These are phyloP conservation scores for Kluyveromyces sp. DNA, from an alignment of 1,139 yeast genomes.

Conservation along the genomic window DNA sequence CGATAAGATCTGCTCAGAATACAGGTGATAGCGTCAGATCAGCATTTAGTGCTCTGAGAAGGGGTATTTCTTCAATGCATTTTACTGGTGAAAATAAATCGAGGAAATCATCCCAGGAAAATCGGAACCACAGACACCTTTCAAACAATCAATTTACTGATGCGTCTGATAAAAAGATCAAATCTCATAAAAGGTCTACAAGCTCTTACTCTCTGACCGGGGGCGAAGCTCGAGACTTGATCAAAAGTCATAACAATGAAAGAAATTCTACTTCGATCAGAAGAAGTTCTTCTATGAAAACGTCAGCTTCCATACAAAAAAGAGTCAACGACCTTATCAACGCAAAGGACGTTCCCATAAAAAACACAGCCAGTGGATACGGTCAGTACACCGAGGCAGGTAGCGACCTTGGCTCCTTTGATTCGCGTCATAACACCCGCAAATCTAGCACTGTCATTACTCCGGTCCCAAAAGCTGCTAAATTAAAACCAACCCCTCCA, in stretches of 20 bases:
- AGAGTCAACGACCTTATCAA: constrained; percentile 48
- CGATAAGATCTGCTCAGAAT: constrained; percentile 21
- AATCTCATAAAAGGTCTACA: constrained; percentile 6
- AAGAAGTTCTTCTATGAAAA: constrained; percentile 12
- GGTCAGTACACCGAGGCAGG: constrained; percentile 39
- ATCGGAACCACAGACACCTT: constrained; percentile 4
- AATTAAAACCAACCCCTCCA: constrained; percentile 14
- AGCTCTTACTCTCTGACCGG: constrained; percentile 10
- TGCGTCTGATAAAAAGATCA: background rate
- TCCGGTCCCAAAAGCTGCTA: constrained; percentile 6
- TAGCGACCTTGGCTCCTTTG: constrained; percentile 18
- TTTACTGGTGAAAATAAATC: constrained; percentile 6
- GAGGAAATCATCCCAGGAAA: constrained; percentile 6
- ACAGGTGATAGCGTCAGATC: constrained; percentile 23
- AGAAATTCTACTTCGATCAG: constrained; percentile 11
- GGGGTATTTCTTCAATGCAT: constrained; percentile 14
- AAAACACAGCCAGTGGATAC: constrained; percentile 51
- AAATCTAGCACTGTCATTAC: constrained; percentile 13
- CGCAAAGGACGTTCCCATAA: constrained; percentile 34
- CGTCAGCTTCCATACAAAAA: constrained; percentile 42
- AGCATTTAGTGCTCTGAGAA: constrained; percentile 26
- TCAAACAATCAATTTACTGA: constrained; percentile 10
- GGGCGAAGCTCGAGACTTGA: constrained; percentile 10
- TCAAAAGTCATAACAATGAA: constrained; percentile 6
- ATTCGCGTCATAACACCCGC: constrained; percentile 2